phyloP scores from a whole-genome alignment of 257 asterid species.

The Penstemon davidsonii region DNA sequence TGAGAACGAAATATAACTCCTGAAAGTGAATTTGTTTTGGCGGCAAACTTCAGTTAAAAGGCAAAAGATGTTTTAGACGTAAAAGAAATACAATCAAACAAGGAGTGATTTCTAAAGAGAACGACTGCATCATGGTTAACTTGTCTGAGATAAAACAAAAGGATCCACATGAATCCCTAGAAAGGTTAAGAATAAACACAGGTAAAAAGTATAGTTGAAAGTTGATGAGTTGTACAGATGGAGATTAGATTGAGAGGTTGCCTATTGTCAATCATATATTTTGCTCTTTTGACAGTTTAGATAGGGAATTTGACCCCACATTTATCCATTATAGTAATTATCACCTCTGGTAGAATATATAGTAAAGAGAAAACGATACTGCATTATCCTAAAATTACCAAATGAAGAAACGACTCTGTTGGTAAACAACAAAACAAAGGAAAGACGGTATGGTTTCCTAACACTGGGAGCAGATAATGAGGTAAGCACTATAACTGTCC shows the following conservation, averaged over 20 bases:
- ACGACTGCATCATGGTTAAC: conserved; percentile 3
- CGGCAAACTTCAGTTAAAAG: not conserved
- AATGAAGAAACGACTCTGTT: not conserved
- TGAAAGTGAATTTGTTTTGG: not conserved
- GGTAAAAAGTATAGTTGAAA: not conserved
- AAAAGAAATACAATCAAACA: not conserved
- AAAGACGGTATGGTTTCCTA: not conserved
- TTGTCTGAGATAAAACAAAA: not conserved
- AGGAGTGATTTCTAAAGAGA: not conserved
- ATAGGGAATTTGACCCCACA: not conserved
- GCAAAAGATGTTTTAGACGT: not conserved
- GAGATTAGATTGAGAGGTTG: not conserved
- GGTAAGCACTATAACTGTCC: not conserved
- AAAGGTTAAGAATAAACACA: conserved; percentile 1
- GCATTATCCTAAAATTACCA: not conserved
- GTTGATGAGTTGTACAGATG: not conserved
- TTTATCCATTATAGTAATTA: conserved; percentile 1
- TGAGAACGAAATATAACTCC: not conserved
- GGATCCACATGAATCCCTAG: not conserved
- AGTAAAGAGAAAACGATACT: not conserved
- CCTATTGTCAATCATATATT: not conserved
- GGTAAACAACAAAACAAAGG: too few relatives aligned
- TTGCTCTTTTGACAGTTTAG: not conserved
- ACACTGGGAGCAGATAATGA: not conserved
- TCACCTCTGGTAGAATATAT: not conserved